Evolutionary conservation across 2,329 filamentous ascomycete genomes (phyloP), one percentile per base, ranked within the genome.

Genomic region (Trichoderma citrinoviride): DNA sequence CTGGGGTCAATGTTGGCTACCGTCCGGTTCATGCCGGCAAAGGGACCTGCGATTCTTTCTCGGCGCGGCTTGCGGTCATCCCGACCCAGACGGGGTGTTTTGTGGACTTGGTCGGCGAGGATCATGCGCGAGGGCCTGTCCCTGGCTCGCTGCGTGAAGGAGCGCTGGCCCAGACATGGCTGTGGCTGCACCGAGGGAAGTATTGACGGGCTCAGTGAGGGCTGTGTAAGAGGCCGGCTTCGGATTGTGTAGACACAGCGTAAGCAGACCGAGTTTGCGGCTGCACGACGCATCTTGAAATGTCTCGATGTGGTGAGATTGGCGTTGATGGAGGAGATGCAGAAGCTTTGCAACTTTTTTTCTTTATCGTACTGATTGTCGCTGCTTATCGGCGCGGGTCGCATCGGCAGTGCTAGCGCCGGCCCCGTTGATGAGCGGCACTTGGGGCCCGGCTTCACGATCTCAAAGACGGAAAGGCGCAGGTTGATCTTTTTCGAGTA

Each of bases 21-120:
- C 2, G 78, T 84, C 66, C 81, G 80, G 73, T 87, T 87, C 83
- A 86, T 86, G 53, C 78, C 81, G 0, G 79, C 78, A 70, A 85
- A 86, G 0, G 84, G 85, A 0, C 85, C 84, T 4, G 79, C 79
- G 10, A 75, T 72, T 2, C 73, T 70, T 29, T 76, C 77, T 64
- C 76, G 77, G 19, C 78, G 78, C 8, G 73, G 75, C 65, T 70
- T 78, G 63, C 71, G 73, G 27, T 76, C 74, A 66, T 74, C 74
- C 29, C 71, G 71, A 58, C 75, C 72, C 44, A 75, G 19, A 19
- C 40, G 70, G 44, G 80, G 75, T 6, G 77, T 63, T 66, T 77
- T 78, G 43, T 79, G 77, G 25, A 87, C 85, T 52, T 77, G 78
- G 68, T 85, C 80, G 8, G 85, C 85, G 7, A 87, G 78, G 33